Evolutionary conservation across 2,329 filamentous ascomycete genomes (phyloP).

Genomic region (Penicillium polonicum): DNA sequence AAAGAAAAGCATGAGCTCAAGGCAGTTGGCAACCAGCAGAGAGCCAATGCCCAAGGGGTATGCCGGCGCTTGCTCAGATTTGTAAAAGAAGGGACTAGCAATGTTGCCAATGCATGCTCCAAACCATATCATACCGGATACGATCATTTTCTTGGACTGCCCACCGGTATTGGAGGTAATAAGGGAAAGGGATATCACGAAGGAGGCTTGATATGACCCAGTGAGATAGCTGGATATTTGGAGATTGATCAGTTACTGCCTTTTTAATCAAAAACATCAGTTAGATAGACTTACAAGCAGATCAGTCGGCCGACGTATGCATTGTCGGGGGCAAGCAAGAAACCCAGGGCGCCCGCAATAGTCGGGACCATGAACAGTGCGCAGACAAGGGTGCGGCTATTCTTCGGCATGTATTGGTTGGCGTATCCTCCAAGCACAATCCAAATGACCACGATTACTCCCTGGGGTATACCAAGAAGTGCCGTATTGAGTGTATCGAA

Average conservation of each 20-base stretch:
- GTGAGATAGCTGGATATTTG: background rate
- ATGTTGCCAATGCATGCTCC: conserved; percentile 30
- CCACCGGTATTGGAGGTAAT: conserved; percentile 30
- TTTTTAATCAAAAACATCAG: conserved; percentile 40
- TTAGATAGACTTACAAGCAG: conserved; percentile 29
- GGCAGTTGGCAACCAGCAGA: background rate
- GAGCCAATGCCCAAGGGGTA: conserved; percentile 12
- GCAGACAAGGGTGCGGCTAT: background rate
- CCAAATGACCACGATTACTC: conserved; percentile 27
- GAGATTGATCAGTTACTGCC: background rate
- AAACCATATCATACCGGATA: conserved; percentile 28
- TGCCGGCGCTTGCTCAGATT: conserved; percentile 17
- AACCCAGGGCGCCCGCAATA: background rate
- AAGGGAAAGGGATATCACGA: conserved; percentile 33
- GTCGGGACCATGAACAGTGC: background rate
- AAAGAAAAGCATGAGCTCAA: background rate
- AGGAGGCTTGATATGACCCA: conserved; percentile 32
- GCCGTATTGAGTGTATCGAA: conserved; percentile 24
- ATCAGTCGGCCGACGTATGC: conserved; percentile 13
- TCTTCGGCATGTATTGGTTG: background rate
- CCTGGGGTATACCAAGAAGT: conserved; percentile 30
- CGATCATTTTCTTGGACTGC: conserved; percentile 30
- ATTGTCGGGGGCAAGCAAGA: conserved; percentile 34
- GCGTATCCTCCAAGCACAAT: conserved; percentile 15
- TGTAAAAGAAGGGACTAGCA: conserved; percentile 17